Percentiles rank a stretch among this genome's conserved stretches.
Evolutionary conservation across 2,329 filamentous ascomycete species (phyloP).

Genomic region (Beauveria sp.): DNA sequence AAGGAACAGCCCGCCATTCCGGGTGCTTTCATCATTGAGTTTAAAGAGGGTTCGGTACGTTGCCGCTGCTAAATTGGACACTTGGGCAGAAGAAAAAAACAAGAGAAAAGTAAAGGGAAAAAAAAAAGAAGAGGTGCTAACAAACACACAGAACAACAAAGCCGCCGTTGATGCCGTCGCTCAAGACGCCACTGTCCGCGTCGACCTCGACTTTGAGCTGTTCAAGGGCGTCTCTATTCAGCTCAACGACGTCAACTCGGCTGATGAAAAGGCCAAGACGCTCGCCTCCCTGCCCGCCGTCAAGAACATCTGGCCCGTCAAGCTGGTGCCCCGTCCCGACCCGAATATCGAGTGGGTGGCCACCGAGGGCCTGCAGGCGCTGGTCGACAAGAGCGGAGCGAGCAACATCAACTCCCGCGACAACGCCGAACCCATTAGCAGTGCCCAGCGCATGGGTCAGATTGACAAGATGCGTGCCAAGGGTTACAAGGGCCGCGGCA

Average conservation of each 20-base stretch:
- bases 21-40: constrained; percentile 46
- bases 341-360: constrained; percentile 39
- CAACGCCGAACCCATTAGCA: constrained; percentile 24
- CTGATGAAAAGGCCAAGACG: constrained; percentile 33
- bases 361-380: constrained; percentile 14
- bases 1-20: constrained; percentile 24
- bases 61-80: neutral
- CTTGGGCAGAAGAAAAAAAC: too few relatives aligned
- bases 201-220: constrained; percentile 41
- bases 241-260: constrained; percentile 38
- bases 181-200: constrained; percentile 35
- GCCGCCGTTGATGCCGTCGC: constrained; percentile 30
- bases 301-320: constrained; percentile 42
- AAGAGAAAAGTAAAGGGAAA: too few relatives aligned
- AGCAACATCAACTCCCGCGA: constrained; percentile 8
- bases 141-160: constrained; percentile 22
- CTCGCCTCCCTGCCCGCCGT: constrained; percentile 36
- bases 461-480: constrained; percentile 43
- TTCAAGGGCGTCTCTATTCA: constrained; percentile 49
- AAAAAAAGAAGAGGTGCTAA: neutral
- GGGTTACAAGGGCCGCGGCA: constrained; percentile 41
- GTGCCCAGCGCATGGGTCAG: constrained; percentile 48
- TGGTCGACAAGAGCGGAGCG: neutral
- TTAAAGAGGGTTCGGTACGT: constrained; percentile 40
- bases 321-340: constrained; percentile 33